These are phyloP conservation scores for Glomus cerebriforme DNA, from an alignment of 192 early-diverging fungal genomes.

Conservation along the genomic window DNA sequence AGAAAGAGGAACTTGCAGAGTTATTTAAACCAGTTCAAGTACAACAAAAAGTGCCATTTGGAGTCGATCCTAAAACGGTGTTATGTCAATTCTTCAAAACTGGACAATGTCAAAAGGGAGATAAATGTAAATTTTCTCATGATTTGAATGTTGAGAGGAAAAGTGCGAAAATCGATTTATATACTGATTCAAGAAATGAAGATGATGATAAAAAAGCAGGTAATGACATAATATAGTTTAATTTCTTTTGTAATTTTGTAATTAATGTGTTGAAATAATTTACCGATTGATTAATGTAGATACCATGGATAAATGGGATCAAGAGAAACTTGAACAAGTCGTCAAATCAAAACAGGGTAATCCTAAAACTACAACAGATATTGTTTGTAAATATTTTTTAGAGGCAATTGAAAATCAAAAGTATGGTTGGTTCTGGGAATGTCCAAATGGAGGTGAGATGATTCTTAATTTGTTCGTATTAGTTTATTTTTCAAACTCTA, in stretches of 20 bases:
- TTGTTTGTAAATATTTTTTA: constrained; percentile 98
- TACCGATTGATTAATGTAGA: constrained; percentile 49
- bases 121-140: constrained; percentile 98
- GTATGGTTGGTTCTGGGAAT: constrained; percentile 99
- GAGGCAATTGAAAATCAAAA: constrained; percentile 93
- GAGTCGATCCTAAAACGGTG: constrained; percentile 94
- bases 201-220: constrained; percentile 55
- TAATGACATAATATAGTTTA: background rate
- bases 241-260: background rate
- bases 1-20: constrained; percentile 87
- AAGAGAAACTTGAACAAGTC: constrained; percentile 86
- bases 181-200: constrained; percentile 80
- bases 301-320: constrained; percentile 98
- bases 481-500: background rate
- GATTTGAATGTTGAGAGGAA: constrained; percentile 89
- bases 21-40: constrained; percentile 87
- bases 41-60: constrained; percentile 96
- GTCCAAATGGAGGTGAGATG: constrained; percentile 86
- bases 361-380: constrained; percentile 85
- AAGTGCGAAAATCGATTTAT: constrained; percentile 88
- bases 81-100: constrained; percentile 92
- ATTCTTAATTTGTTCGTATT: constrained; percentile 24
- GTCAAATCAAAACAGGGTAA: constrained; percentile 77
- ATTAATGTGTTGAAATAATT: background rate
- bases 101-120: constrained; percentile 87